Conservation (phyloP, 805 yeast species). For the Ascoidea tarda region DNA sequence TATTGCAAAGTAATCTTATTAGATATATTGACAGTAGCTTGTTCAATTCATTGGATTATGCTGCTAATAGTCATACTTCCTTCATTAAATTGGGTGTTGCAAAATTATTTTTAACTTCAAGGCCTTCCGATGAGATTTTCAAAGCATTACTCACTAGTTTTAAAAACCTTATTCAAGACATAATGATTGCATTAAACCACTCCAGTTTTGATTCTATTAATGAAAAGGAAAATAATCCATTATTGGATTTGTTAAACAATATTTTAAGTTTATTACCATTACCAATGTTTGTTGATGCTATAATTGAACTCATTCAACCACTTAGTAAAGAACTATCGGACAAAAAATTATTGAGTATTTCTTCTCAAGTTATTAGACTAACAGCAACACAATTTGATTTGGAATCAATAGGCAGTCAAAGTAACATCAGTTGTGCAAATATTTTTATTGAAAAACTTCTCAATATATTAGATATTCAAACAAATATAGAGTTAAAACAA, state of each 20-base stretch:
- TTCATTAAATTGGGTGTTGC: constrained; percentile 42
- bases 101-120: constrained; percentile 30
- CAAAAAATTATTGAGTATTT: constrained; percentile 24
- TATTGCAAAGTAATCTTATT: constrained; percentile 36
- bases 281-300: constrained; percentile 51
- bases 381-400: constrained; percentile 54
- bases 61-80: constrained; percentile 22
- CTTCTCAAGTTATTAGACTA: constrained; percentile 47
- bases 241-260: constrained; percentile 45
- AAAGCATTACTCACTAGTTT: constrained; percentile 14
- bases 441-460: constrained; percentile 38
- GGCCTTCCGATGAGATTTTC: constrained; percentile 9
- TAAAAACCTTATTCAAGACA: constrained; percentile 13
- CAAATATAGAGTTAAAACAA: constrained; percentile 37
- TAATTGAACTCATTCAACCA: constrained; percentile 24
- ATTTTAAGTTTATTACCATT: constrained; percentile 65
- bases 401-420: constrained; percentile 40
- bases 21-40: constrained; percentile 39
- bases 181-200: constrained; percentile 14
- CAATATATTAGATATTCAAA: constrained; percentile 19
- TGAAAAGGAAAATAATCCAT: constrained; percentile 13
- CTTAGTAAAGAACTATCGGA: constrained; percentile 16
- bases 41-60: constrained; percentile 22
- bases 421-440: constrained; percentile 22
- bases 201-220: not conserved